These are phyloP conservation scores for Lasiosphaeriaceae sp. DNA, from an alignment of 495 filamentous ascomycete species.

Conservation along the genomic window DNA sequence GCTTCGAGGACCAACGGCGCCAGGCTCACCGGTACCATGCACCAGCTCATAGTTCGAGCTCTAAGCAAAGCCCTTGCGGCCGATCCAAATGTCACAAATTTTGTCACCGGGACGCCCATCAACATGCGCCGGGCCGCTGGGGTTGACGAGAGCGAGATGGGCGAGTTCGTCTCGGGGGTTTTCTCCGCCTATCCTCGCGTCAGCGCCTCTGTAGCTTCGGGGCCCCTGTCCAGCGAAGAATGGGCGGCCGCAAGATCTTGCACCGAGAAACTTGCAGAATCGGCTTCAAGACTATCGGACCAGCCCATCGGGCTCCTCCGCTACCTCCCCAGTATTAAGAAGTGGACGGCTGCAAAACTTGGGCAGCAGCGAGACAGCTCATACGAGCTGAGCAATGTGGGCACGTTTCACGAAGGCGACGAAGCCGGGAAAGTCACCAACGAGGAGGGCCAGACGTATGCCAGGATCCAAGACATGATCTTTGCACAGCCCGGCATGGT, in stretches of 20 bases:
- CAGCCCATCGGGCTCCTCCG: conserved; percentile 16
- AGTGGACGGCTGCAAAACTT: conserved; percentile 7
- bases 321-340: conserved; percentile 14
- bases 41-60: conserved; percentile 6
- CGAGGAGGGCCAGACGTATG: background rate
- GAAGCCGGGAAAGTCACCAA: background rate
- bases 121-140: conserved; percentile 11
- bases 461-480: conserved; percentile 2
- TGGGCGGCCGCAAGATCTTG: conserved; percentile 3
- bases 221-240: background rate
- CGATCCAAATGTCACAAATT: conserved; percentile 1
- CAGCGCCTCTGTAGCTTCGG: background rate
- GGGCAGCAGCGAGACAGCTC: conserved; percentile 8
- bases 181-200: background rate
- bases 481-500: conserved; percentile 18
- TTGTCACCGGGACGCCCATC: conserved; percentile 5
- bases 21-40: conserved; percentile 6
- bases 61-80: conserved; percentile 3
- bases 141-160: conserved; percentile 6
- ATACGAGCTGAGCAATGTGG: conserved; percentile 16
- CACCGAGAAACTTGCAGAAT: conserved; percentile 4
- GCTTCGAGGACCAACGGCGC: background rate
- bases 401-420: background rate
- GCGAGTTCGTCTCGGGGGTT: conserved; percentile 11
- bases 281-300: conserved; percentile 7